Conservation (phyloP, 2,329 filamentous ascomycete genomes). For the Pyrenochaeta sp. region DNA sequence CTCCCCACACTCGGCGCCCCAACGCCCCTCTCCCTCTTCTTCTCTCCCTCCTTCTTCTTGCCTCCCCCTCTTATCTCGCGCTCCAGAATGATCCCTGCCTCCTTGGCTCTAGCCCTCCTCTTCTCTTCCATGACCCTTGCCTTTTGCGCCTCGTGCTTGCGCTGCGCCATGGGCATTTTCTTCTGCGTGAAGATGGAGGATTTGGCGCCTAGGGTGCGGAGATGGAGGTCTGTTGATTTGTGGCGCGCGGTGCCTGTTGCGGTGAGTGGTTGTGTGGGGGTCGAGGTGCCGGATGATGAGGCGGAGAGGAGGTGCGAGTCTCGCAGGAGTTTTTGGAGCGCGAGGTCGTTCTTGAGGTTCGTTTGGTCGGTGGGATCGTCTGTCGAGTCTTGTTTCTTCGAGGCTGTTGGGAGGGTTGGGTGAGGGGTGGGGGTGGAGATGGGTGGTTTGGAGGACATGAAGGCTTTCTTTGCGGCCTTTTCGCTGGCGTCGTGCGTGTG, state of each 20-base stretch:
- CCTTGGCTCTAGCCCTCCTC: conserved; percentile 79
- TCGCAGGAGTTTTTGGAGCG: conserved; percentile 85
- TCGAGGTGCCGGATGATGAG: conserved; percentile 55
- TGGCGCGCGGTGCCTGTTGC: conserved; percentile 75
- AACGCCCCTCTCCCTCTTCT: conserved; percentile 67
- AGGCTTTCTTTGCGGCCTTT: conserved; percentile 76
- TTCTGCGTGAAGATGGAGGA: conserved; percentile 76
- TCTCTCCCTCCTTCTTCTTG: conserved; percentile 57
- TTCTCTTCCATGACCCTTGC: conserved; percentile 71
- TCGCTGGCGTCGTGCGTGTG: conserved; percentile 24
- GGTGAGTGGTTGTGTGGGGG: conserved; percentile 49
- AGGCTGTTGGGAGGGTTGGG: conserved; percentile 21
- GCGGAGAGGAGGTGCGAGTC: conserved; percentile 86
- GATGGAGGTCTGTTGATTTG: conserved; percentile 82
- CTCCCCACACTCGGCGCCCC: conserved; percentile 82
- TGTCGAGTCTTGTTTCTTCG: conserved; percentile 26
- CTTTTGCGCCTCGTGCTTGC: conserved; percentile 83
- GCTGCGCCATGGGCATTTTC: conserved; percentile 87
- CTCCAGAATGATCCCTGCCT: conserved; percentile 92
- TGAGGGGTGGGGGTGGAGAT: conserved; percentile 42
- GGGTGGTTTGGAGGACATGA: conserved; percentile 71
- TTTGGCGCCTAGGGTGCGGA: conserved; percentile 83
- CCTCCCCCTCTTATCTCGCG: conserved; percentile 53
- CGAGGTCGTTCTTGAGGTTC: conserved; percentile 90
- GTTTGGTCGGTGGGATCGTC: conserved; percentile 65